Evolutionary conservation across 2,329 filamentous ascomycete genomes (phyloP).

Genomic region (Fusarium algeriense): DNA sequence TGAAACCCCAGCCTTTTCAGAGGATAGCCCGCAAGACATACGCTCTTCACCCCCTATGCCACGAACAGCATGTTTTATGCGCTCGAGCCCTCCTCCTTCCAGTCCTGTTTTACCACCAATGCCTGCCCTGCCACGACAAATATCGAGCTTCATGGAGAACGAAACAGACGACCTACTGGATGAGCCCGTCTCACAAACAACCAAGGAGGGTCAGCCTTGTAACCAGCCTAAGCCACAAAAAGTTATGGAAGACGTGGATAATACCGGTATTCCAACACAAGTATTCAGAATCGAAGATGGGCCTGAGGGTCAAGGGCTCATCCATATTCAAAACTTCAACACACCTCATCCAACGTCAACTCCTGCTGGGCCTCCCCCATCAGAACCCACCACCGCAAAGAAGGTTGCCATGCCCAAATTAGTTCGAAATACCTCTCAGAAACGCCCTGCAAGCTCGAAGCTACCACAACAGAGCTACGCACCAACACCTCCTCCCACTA

Average conservation of each 20-base stretch:
- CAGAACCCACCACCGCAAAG: constrained; percentile 41
- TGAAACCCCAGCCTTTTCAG: constrained; percentile 66
- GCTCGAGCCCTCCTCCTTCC: constrained; percentile 76
- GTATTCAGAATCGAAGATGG: constrained; percentile 57
- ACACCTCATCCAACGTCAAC: constrained; percentile 44
- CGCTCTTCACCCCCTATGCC: constrained; percentile 91
- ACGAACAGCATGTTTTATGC: constrained; percentile 66
- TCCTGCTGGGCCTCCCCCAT: constrained; percentile 30
- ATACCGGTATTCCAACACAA: constrained; percentile 56
- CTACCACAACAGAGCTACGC: constrained; percentile 44
- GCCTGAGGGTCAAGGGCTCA: constrained; percentile 51
- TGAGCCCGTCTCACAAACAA: constrained; percentile 64
- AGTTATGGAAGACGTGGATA: constrained; percentile 51
- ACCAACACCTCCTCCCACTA: constrained; percentile 57
- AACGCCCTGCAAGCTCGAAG: constrained; percentile 36
- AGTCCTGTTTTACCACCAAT: constrained; percentile 81
- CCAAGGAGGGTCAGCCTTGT: constrained; percentile 51
- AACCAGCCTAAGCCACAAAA: constrained; percentile 30
- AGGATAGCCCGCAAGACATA: constrained; percentile 82
- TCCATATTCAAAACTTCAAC: constrained; percentile 54
- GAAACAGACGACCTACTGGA: constrained; percentile 77
- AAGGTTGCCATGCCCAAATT: constrained; percentile 22
- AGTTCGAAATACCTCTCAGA: constrained; percentile 30
- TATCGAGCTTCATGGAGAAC: constrained; percentile 91
- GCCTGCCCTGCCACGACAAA: constrained; percentile 71